Percentiles rank a stretch among this genome's conserved stretches.
Conservation (phyloP, 2,329 filamentous ascomycete species). For the Colletotrichum melonis region DNA sequence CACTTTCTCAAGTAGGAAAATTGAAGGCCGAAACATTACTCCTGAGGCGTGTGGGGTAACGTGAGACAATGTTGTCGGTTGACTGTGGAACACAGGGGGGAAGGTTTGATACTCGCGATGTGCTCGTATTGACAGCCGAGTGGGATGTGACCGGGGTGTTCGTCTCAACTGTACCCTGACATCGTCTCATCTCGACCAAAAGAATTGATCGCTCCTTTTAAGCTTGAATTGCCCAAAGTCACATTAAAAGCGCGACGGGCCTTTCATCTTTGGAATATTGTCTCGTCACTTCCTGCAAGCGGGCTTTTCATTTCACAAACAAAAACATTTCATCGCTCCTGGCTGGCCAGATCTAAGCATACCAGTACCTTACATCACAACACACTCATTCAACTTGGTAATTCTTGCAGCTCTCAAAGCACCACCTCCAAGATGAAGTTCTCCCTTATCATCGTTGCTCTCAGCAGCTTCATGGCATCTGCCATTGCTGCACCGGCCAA, state of each 20-base stretch:
- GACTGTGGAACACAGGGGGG: not conserved
- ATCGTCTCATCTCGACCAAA: conserved; percentile 17
- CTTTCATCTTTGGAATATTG: not conserved
- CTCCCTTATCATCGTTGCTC: conserved; percentile 1
- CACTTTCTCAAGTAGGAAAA: conserved; percentile 20
- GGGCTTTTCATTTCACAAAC: not conserved
- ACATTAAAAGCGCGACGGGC: not conserved
- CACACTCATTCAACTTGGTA: not conserved
- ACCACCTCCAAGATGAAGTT: conserved; percentile 1
- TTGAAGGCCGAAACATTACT: not conserved
- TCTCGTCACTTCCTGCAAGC: not conserved
- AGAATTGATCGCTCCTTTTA: not conserved
- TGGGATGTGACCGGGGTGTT: not conserved
- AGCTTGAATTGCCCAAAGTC: not conserved
- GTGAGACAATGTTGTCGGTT: not conserved
- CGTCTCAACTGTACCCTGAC: conserved; percentile 20
- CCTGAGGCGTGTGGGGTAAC: not conserved
- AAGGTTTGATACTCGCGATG: conserved; percentile 1
- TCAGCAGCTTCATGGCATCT: not conserved
- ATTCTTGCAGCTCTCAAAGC: not conserved
- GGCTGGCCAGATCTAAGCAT: conserved; percentile 14
- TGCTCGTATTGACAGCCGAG: not conserved
- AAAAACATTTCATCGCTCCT: not conserved
- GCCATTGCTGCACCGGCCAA: conserved; percentile 3
- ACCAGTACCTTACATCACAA: not conserved